A percentile compares a stretch with the other conserved stretches of the same genome.
Evolutionary conservation across 805 yeast species (phyloP).

Genomic region (Candida berthetii): DNA sequence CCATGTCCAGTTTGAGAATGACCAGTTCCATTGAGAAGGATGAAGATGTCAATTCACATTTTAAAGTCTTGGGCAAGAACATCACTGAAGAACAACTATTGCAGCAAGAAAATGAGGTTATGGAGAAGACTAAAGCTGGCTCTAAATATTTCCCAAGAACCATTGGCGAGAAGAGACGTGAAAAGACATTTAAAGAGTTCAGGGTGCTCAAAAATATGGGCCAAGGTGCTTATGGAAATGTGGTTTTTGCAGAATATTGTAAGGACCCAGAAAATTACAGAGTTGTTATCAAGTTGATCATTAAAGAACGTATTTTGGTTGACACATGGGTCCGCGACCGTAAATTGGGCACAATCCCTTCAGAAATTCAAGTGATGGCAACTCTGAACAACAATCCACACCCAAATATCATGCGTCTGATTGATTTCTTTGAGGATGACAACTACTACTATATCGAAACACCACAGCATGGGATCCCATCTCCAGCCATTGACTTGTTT

Average conservation of each 20-base stretch:
- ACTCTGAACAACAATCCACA: constrained; percentile 74
- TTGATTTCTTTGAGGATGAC: constrained; percentile 92
- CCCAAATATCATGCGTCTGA: constrained; percentile 76
- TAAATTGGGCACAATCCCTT: constrained; percentile 85
- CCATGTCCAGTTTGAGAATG: constrained; percentile 8
- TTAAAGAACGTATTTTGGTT: constrained; percentile 86
- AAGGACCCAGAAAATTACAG: constrained; percentile 49
- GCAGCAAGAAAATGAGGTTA: constrained; percentile 36
- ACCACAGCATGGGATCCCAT: constrained; percentile 78
- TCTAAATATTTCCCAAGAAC: constrained; percentile 33
- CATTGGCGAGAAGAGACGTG: constrained; percentile 66
- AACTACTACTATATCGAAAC: constrained; percentile 87
- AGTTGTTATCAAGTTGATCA: constrained; percentile 82
- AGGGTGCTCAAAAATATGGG: constrained; percentile 74
- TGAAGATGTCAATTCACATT: constrained; percentile 7
- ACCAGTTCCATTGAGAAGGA: constrained; percentile 3
- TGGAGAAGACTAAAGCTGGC: constrained; percentile 26
- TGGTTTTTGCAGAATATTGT: constrained; percentile 67
- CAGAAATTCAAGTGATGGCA: constrained; percentile 93
- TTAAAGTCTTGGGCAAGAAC: constrained; percentile 10
- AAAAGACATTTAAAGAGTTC: constrained; percentile 68
- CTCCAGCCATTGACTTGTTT: constrained; percentile 87
- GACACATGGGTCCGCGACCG: constrained; percentile 98
- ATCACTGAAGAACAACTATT: constrained; percentile 35
- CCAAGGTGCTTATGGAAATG: constrained; percentile 96